Evolutionary conservation across 768 basidiomycete genomes (phyloP), one percentile per base, ranked within the genome.

Genomic region (Pleurotus eryngii): DNA sequence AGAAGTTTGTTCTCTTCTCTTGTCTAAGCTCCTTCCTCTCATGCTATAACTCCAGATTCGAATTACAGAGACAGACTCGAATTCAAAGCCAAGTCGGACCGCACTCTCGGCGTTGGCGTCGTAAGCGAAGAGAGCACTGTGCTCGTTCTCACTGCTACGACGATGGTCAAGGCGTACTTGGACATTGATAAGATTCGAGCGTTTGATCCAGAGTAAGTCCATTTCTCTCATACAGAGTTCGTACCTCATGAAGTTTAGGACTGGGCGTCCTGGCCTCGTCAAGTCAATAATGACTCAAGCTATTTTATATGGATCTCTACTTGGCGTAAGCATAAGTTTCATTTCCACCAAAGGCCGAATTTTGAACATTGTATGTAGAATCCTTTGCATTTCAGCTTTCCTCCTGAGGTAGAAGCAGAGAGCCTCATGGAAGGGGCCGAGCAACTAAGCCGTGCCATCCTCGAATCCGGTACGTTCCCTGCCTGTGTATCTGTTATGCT

Each of bases 211-310:
- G 83, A 85, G 90, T 91, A 65, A 64, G 82, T 73, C 17, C 51
- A n/a, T 8, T 46, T 40, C 17, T 37, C n/a, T 26, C 20, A 14
- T 56, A 12, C 46, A 43, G 8, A 18, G 30, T 50, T 11, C 61
- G 46, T 15, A 1, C 38, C 20, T 53, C 22, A 46, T 3, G 37
- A 26, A 18, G 39, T 53, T 14, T 56, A 88, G 85, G 51, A 83
- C 77, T 56, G 90, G 85, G 58, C 81, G 74, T 43, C 83, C 87
- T 2, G 81, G 81, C 57, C 73, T 92, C 22, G 82, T 92, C 66
- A 87, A 87, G 69, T 85, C 87, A 7, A 89, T 84, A 22, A 86
- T 93, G 85, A 89, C 84, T 46, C 89, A 92, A 65, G 90, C 90
- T 9, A 90, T 92, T 60, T 66, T 92, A 35, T 92, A 91, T 65